Evolutionary conservation across 1,139 yeast genomes (phyloP).

Genomic region (Suhomyces bolitotheri): DNA sequence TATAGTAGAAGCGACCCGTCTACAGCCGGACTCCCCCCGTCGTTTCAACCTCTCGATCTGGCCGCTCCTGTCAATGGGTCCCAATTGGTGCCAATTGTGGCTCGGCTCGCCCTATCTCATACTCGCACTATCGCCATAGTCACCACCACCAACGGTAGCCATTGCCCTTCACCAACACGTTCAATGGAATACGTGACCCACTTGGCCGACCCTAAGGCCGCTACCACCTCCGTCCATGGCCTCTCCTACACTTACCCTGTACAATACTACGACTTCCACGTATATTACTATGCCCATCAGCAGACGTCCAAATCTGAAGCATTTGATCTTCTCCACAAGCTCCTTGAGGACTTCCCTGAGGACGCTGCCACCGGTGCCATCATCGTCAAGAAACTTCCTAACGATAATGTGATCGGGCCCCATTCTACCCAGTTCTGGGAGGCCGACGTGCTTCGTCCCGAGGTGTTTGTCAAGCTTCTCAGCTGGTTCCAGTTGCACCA

Average conservation of each 20-base stretch:
- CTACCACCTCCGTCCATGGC: slow-evolving; percentile 24
- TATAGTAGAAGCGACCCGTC: too few species aligned
- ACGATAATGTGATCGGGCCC: slow-evolving; percentile 31
- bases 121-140: too few species aligned
- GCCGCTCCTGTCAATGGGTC: too few species aligned
- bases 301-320: slow-evolving; percentile 24
- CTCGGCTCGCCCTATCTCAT: too few species aligned
- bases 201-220: slow-evolving; percentile 23
- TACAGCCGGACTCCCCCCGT: too few species aligned
- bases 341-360: slow-evolving; percentile 27
- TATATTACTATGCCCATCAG: slow-evolving; percentile 31
- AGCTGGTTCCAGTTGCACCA: slow-evolving; percentile 37
- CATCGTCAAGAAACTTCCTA: slow-evolving; percentile 31
- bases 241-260: slow-evolving; percentile 28
- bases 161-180: too few species aligned
- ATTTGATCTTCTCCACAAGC: slow-evolving; percentile 21
- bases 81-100: too few species aligned
- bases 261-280: slow-evolving; percentile 37
- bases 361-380: slow-evolving; percentile 30
- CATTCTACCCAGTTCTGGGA: slow-evolving; percentile 38
- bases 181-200: slow-evolving; percentile 34
- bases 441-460: slow-evolving; percentile 34
- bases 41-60: too few species aligned
- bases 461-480: slow-evolving; percentile 28
- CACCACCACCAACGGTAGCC: too few species aligned